Evolutionary conservation across 2,329 filamentous ascomycete species (phyloP).

Genomic region (Phaeoacremonium minimum): DNA sequence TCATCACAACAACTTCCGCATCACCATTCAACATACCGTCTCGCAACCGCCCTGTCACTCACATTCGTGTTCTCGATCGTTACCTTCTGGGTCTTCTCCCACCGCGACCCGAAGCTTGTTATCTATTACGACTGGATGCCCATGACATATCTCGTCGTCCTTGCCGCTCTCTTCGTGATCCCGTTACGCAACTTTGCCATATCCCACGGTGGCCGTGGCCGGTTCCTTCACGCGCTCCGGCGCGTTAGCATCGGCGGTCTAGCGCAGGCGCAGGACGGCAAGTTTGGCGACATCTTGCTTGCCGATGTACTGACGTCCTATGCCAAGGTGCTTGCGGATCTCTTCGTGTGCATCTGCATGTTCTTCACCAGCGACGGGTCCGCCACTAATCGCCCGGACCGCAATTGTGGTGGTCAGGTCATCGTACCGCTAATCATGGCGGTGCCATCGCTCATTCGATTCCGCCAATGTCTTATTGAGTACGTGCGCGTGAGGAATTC

Average conservation of each 20-base stretch:
- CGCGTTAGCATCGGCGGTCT: slow-evolving; percentile 82
- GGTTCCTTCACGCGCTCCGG: slow-evolving; percentile 71
- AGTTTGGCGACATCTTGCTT: slow-evolving; percentile 90
- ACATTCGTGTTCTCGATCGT: slow-evolving; percentile 69
- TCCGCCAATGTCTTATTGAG: slow-evolving; percentile 90
- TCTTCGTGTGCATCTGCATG: slow-evolving; percentile 90
- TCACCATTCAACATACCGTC: slow-evolving; percentile 79
- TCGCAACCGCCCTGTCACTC: slow-evolving; percentile 71
- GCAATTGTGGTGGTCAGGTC: slow-evolving; percentile 73
- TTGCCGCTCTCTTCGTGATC: slow-evolving; percentile 67
- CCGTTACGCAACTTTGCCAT: slow-evolving; percentile 61
- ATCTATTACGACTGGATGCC: slow-evolving; percentile 81
- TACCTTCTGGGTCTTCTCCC: slow-evolving; percentile 80
- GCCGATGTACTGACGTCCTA: slow-evolving; percentile 95
- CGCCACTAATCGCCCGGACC: slow-evolving; percentile 76
- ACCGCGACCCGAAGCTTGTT: slow-evolving; percentile 64
- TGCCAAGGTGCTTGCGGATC: slow-evolving; percentile 83
- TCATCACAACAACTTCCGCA: slow-evolving; percentile 68
- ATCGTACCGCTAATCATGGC: slow-evolving; percentile 82
- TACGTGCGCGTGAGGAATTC: slow-evolving; percentile 66
- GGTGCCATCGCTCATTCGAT: slow-evolving; percentile 76
- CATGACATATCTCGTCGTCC: slow-evolving; percentile 72
- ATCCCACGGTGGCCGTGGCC: slow-evolving; percentile 66
- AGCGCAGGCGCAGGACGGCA: slow-evolving; percentile 80
- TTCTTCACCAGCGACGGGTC: slow-evolving; percentile 68